phyloP scores from a whole-genome alignment of 106 monocot genomes.

The Dioscorea alata region DNA sequence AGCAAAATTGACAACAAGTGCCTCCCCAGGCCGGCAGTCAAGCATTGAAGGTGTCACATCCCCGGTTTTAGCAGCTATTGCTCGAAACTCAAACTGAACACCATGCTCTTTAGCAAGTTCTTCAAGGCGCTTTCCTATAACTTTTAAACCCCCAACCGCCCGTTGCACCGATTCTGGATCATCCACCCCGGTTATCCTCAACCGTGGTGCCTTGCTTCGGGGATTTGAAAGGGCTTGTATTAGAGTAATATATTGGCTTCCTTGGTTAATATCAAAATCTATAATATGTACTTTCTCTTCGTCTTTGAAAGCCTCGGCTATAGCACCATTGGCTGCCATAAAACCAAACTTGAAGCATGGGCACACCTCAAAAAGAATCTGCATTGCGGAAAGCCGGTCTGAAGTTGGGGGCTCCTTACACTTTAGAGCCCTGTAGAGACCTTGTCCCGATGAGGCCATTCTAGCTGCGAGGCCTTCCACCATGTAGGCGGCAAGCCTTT shows the following conservation, averaged over 20 bases:
- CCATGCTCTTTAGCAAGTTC: conserved; percentile 58
- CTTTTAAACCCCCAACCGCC: conserved; percentile 66
- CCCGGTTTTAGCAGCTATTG: conserved; percentile 47
- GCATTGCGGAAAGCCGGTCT: conserved; percentile 87
- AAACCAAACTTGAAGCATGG: conserved; percentile 96
- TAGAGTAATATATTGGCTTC: conserved; percentile 80
- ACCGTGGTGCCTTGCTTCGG: conserved; percentile 26
- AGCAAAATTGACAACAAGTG: conserved; percentile 88
- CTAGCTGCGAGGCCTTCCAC: conserved; percentile 88
- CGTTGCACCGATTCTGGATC: conserved; percentile 95
- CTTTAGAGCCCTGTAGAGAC: conserved; percentile 73
- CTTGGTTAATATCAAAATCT: conserved; percentile 96
- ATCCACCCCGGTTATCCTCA: conserved; percentile 94
- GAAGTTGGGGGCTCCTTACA: conserved; percentile 86
- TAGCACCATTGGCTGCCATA: conserved; percentile 94
- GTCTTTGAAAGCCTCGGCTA: conserved; percentile 63
- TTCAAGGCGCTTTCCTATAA: conserved; percentile 80
- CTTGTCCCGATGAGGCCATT: conserved; percentile 72
- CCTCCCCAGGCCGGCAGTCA: conserved; percentile 54
- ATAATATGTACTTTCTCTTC: conserved; percentile 82
- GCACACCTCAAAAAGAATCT: conserved; percentile 89
- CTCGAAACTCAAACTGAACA: conserved; percentile 70
- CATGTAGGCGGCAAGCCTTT: conserved; percentile 85
- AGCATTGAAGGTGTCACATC: conserved; percentile 78
- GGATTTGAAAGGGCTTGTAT: conserved; percentile 50